Conservation (phyloP, 2,329 filamentous ascomycete species). For the Alternaria sp. region DNA sequence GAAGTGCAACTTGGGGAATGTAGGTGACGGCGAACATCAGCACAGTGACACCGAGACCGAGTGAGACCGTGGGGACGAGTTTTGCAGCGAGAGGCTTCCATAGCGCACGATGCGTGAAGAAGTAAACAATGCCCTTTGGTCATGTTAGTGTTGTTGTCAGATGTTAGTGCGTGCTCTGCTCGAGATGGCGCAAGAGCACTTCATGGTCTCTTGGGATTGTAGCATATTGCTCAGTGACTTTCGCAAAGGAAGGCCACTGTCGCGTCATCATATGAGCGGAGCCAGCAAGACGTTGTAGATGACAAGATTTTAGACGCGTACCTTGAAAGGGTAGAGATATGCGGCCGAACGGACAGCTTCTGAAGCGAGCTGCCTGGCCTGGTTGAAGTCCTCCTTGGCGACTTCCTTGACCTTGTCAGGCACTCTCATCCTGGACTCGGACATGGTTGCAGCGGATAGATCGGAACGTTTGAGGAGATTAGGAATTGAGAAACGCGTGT, state of each 20-base stretch:
- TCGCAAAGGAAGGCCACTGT: neutral
- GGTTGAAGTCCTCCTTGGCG: constrained; percentile 73
- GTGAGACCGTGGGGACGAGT: constrained; percentile 68
- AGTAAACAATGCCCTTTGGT: constrained; percentile 67
- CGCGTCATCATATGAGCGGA: neutral
- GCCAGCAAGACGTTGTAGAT: neutral
- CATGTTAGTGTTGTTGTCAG: constrained; percentile 8
- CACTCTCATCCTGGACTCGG: constrained; percentile 36
- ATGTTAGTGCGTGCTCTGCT: neutral
- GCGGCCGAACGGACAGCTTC: constrained; percentile 78
- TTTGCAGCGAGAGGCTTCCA: constrained; percentile 67
- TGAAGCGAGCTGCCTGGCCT: constrained; percentile 68
- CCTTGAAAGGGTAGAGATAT: constrained; percentile 86
- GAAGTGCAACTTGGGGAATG: constrained; percentile 80
- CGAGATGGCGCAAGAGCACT: neutral
- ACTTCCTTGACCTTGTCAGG: constrained; percentile 64
- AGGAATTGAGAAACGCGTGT: constrained; percentile 11
- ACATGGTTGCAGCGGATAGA: constrained; percentile 19
- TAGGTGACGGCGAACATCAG: constrained; percentile 92
- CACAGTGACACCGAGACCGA: constrained; percentile 75
- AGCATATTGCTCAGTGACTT: neutral
- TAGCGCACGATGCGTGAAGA: constrained; percentile 64
- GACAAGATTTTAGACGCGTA: constrained; percentile 32
- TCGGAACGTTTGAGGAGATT: constrained; percentile 9
- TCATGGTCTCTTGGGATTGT: neutral